These are phyloP conservation scores for Ambrosiella xylebori DNA, from an alignment of 2,329 filamentous ascomycete species.

Conservation along the genomic window DNA sequence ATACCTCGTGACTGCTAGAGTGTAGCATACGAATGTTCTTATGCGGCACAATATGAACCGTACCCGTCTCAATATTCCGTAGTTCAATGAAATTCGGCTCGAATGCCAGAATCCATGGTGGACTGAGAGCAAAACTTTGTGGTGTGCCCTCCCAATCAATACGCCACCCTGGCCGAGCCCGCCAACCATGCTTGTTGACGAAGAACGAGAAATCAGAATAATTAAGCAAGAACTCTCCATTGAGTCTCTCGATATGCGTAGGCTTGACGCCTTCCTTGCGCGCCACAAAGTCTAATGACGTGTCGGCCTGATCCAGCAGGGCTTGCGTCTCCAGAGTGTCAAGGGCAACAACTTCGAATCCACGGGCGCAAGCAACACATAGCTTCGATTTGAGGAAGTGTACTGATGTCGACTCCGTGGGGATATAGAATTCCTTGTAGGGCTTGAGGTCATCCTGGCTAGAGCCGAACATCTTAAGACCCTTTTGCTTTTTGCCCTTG, in stretches of 20 bases:
- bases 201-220: slow-evolving; percentile 99
- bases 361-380: slow-evolving; percentile 85
- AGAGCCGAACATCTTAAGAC: slow-evolving; percentile 86
- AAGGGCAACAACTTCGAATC: slow-evolving; percentile 91
- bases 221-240: slow-evolving; percentile 92
- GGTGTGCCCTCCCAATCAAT: slow-evolving; percentile 96
- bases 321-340: slow-evolving; percentile 98
- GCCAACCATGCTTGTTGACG: slow-evolving; percentile 96
- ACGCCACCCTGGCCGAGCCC: slow-evolving; percentile 86
- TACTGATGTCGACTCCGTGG: slow-evolving; percentile 92
- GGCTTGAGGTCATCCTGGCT: slow-evolving; percentile 91
- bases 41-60: slow-evolving; percentile 88
- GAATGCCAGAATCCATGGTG: slow-evolving; percentile 93
- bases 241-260: slow-evolving; percentile 92
- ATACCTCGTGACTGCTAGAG: slow-evolving; percentile 86
- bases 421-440: slow-evolving; percentile 98
- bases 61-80: slow-evolving; percentile 82
- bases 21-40: slow-evolving; percentile 97
- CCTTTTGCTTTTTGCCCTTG: slow-evolving; percentile 89
- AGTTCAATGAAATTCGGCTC: slow-evolving; percentile 97
- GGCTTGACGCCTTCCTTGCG: slow-evolving; percentile 85
- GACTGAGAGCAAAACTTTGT: slow-evolving; percentile 81
- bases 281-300: slow-evolving; percentile 90
- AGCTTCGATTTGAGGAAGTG: slow-evolving; percentile 95
- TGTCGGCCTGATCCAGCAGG: slow-evolving; percentile 90